Evolutionary conservation across 306 rosid species (phyloP).

Genomic region (Vigna mungo): DNA sequence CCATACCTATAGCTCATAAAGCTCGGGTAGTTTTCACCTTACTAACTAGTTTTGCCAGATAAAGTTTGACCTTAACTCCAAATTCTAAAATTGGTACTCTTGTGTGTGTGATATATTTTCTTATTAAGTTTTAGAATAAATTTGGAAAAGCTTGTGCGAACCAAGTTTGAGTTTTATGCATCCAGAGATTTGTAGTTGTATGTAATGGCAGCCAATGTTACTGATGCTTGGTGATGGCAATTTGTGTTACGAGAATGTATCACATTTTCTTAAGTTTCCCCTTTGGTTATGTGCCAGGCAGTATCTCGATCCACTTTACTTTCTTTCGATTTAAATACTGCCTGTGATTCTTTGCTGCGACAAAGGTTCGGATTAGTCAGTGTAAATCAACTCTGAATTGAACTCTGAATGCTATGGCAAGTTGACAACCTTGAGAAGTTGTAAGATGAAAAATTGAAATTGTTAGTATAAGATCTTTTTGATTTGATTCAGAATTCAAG

Average conservation of each 20-base stretch:
- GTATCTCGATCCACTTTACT: too few relatives aligned
- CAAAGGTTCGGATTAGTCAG: background rate
- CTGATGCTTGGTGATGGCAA: conserved; percentile 5
- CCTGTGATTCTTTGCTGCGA: too few relatives aligned
- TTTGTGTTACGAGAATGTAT: background rate
- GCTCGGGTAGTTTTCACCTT: too few relatives aligned
- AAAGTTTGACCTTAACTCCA: too few relatives aligned
- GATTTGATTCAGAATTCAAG: background rate
- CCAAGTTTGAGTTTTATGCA: background rate
- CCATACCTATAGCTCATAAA: too few relatives aligned
- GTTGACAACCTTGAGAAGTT: background rate
- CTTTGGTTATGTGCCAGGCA: background rate
- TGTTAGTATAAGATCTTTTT: background rate
- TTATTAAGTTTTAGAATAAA: background rate
- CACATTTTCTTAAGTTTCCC: background rate
- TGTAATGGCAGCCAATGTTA: background rate
- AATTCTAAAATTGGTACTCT: too few relatives aligned
- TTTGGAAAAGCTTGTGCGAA: background rate
- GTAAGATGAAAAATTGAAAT: background rate
- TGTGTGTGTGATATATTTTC: conserved; percentile 7
- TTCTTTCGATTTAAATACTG: too few relatives aligned
- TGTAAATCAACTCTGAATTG: background rate
- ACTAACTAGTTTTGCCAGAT: too few relatives aligned
- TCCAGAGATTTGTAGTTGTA: background rate
- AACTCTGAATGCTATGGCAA: background rate